phyloP scores from a whole-genome alignment of 2,329 filamentous ascomycete species.

The Dactylellina sp. region DNA sequence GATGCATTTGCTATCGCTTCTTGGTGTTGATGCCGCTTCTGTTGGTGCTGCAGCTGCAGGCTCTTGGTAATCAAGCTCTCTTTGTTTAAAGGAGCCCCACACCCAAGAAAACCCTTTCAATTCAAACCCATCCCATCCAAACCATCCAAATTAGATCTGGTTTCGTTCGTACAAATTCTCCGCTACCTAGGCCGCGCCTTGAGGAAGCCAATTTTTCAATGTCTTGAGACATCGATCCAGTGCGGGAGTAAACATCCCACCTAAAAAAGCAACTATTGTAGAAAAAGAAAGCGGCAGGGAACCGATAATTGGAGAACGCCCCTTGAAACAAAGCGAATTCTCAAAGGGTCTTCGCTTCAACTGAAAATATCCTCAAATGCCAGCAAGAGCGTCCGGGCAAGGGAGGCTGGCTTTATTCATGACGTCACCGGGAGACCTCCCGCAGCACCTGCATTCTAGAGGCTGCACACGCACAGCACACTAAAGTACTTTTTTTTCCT shows the following conservation, averaged over 20 bases:
- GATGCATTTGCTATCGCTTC: background rate
- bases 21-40: no score
- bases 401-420: slow-evolving; percentile 6
- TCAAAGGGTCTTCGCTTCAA: slow-evolving; percentile 41
- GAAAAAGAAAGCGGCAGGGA: slow-evolving; percentile 26
- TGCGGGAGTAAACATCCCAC: background rate
- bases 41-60: background rate
- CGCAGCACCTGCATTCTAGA: slow-evolving; percentile 30
- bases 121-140: background rate
- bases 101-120: background rate
- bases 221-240: slow-evolving; percentile 38
- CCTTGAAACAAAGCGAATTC: slow-evolving; percentile 55
- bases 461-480: no score
- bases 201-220: no score
- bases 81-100: no score
- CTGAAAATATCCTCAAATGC: slow-evolving; percentile 4
- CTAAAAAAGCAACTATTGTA: background rate
- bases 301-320: slow-evolving; percentile 45
- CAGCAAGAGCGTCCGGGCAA: slow-evolving; percentile 24
- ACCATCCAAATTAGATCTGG: slow-evolving; percentile 11
- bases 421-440: slow-evolving; percentile 32
- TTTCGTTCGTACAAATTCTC: slow-evolving; percentile 29
- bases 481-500: background rate
- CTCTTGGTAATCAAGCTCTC: slow-evolving; percentile 2
- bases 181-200: no score